These are phyloP conservation scores for Lasiosphaeria hispida DNA, from an alignment of 495 filamentous ascomycete genomes.

Conservation along the genomic window DNA sequence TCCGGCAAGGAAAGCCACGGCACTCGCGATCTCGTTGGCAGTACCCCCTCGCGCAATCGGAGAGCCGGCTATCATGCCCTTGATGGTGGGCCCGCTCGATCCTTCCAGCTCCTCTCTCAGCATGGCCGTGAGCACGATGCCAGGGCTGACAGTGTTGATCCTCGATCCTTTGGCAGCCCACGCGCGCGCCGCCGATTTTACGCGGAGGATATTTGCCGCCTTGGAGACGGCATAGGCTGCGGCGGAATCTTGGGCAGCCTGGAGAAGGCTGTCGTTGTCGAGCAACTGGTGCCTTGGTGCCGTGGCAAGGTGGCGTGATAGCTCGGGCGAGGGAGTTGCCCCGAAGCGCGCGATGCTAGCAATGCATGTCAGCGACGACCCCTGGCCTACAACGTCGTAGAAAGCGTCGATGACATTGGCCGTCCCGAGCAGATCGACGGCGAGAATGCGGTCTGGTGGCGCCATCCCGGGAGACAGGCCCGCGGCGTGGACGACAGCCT, in stretches of 20 bases:
- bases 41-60: constrained; percentile 27
- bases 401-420: constrained; percentile 29
- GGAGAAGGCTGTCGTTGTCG: not conserved
- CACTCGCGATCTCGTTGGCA: constrained; percentile 52
- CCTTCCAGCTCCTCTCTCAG: constrained; percentile 18
- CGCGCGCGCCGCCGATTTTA: constrained; percentile 49
- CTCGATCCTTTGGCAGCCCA: constrained; percentile 47
- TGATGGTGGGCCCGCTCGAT: constrained; percentile 4
- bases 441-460: constrained; percentile 17
- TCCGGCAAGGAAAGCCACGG: constrained; percentile 49
- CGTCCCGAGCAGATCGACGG: constrained; percentile 25
- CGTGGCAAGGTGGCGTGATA: constrained; percentile 13
- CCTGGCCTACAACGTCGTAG: constrained; percentile 10
- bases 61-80: constrained; percentile 12
- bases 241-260: constrained; percentile 33
- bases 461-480: constrained; percentile 25
- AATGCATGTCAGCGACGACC: constrained; percentile 20
- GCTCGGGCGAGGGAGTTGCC: constrained; percentile 7
- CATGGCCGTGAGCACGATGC: constrained; percentile 38
- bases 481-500: constrained; percentile 69
- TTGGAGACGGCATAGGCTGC: constrained; percentile 53
- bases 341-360: constrained; percentile 22
- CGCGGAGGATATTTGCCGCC: constrained; percentile 49
- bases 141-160: constrained; percentile 55
- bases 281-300: constrained; percentile 18